Conservation (phyloP, 257 asterid species). For the Solanum dulcamara region DNA sequence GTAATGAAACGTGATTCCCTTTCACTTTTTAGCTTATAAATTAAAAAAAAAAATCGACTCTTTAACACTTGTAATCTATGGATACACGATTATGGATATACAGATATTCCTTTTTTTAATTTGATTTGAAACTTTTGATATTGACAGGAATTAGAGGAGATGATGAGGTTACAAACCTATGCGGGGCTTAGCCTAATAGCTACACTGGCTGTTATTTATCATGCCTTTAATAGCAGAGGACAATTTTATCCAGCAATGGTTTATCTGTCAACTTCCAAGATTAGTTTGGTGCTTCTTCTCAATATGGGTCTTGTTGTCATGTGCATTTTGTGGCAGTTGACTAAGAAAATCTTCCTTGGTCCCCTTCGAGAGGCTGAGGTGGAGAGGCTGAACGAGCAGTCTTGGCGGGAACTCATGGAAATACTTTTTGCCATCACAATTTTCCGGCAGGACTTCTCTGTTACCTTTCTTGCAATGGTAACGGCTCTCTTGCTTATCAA, state of each 20-base stretch:
- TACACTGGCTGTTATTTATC: constrained; percentile 58
- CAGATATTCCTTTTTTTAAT: neutral
- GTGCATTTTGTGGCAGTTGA: constrained; percentile 89
- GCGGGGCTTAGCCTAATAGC: constrained; percentile 67
- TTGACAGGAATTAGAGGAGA: constrained; percentile 32
- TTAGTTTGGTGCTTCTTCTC: constrained; percentile 73
- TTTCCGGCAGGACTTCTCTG: constrained; percentile 90
- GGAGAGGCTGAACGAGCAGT: constrained; percentile 96
- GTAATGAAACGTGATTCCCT: too few species aligned
- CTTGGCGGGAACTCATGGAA: constrained; percentile 97
- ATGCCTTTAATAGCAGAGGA: constrained; percentile 74
- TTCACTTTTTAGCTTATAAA: too few species aligned
- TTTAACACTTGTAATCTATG: neutral
- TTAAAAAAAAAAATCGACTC: too few species aligned
- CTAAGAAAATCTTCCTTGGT: constrained; percentile 88
- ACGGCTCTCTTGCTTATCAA: constrained; percentile 81
- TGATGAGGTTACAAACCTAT: constrained; percentile 84
- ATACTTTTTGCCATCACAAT: constrained; percentile 91
- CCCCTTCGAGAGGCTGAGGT: constrained; percentile 93
- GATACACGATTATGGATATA: too few species aligned
- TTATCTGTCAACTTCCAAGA: constrained; percentile 84
- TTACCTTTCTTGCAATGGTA: constrained; percentile 71
- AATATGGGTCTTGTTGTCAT: constrained; percentile 79
- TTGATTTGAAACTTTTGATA: constrained; percentile 14
- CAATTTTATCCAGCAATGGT: constrained; percentile 97